Conservation (phyloP, 2,329 filamentous ascomycete species). For the Calonectria leucothoes region DNA sequence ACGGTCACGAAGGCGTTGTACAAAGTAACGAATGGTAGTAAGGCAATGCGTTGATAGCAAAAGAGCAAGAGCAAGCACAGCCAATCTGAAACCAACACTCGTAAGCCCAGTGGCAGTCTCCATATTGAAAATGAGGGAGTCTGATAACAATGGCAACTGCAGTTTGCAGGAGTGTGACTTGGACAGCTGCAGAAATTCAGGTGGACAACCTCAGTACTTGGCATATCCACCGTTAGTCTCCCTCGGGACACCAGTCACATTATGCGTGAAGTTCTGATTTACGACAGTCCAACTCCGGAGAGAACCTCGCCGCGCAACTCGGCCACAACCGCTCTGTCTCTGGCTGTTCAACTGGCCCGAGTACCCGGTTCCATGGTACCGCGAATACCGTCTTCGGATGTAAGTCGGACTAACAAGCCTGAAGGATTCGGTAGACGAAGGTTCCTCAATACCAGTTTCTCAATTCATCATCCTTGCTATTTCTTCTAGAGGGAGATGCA, state of each 20-base stretch:
- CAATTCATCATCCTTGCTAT: neutral
- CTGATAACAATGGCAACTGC: slow-evolving; percentile 11
- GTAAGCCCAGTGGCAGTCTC: neutral
- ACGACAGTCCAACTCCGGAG: neutral
- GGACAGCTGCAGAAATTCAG: neutral
- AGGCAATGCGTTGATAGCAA: slow-evolving; percentile 30
- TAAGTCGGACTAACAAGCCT: neutral
- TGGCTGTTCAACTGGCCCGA: neutral
- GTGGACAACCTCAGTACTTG: neutral
- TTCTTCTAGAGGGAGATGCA: neutral
- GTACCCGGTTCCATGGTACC: neutral
- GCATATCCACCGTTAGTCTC: neutral
- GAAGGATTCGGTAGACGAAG: neutral
- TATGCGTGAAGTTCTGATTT: slow-evolving; percentile 12
- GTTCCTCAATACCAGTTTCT: neutral
- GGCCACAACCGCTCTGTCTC: neutral
- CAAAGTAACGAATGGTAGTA: slow-evolving; percentile 27
- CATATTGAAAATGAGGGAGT: slow-evolving; percentile 18
- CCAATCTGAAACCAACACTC: neutral
- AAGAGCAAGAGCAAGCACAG: slow-evolving; percentile 15
- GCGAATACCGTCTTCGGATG: neutral
- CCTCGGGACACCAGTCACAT: neutral
- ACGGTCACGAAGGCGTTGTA: slow-evolving; percentile 26
- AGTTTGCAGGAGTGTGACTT: slow-evolving; percentile 18
- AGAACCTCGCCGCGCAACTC: neutral